Base-by-base conservation (phyloP, 148 eudicot genomes). In the Vaccinium myrtillus region DNA sequence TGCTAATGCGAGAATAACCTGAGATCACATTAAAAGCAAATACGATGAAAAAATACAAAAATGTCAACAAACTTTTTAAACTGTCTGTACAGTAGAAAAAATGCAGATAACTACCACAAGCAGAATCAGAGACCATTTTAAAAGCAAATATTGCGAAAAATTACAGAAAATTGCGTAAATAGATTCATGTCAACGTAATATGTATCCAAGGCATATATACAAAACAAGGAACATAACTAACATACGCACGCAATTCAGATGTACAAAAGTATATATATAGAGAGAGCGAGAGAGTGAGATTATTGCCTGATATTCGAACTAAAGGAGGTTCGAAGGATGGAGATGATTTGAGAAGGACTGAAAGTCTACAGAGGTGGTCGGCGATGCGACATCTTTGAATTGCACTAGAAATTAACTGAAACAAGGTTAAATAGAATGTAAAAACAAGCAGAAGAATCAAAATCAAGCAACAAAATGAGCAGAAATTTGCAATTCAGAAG, bases 381-480 rank as follows among this genome's bases (percentile, higher is more conserved):
- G 92, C 89, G 79, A 79, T 84, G 59, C 95, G 92, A 73, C 98
- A 94, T 81, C 98, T 79, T 86, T 87, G 94, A 74, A 91, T 83
- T 75, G 98, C 92, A 55, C 87, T 87, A 50, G 89, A 85, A 81
- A 94, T 94, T 65, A 93, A 85, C 98, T 94, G 91, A 1, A 5
- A 16, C 69, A 87, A 53, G 0, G 55, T 23, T 12, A 61, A n/a
- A 54, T 12, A 8, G 48, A 85, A 36, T 39, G 76, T 14, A 16
- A 69, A 0, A 78, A 23, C 14, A 78, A 2, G 73, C 32, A 4
- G 36, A 67, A 49, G 21, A 3, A 54, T 77, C 65, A 19, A 61
- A 65, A 65, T 10, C 70, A 10, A 23, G 10, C 15, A 23, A 23
- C 5, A 30, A 65, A 65, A 30, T 1, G 0, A 65, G 10, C 1